A percentile compares a stretch with the other conserved stretches of the same genome.
phyloP scores from a whole-genome alignment of 176 grass and related monocot species.

The Rhynchospora tenuis region DNA sequence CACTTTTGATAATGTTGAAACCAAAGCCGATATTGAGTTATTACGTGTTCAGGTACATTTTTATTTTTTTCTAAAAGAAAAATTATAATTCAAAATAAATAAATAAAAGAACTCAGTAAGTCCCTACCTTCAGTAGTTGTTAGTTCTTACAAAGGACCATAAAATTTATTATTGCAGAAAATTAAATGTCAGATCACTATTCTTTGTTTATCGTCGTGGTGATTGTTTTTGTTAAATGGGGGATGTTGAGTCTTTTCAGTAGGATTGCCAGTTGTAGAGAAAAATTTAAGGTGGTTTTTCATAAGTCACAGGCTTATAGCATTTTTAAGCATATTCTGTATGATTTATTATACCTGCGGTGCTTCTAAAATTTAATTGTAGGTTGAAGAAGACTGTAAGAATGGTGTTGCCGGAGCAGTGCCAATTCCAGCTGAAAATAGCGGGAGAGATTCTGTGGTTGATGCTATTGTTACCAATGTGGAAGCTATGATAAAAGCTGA shows the following conservation, averaged over 20 bases:
- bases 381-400: conserved; percentile 74
- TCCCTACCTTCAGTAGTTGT: neutral
- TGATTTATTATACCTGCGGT: conserved; percentile 19
- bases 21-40: conserved; percentile 85
- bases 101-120: neutral
- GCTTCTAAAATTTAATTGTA: conserved; percentile 23
- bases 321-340: conserved; percentile 9
- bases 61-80: conserved; percentile 2
- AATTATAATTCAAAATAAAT: neutral
- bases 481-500: conserved; percentile 95
- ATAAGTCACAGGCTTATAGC: neutral
- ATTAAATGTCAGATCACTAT: neutral
- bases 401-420: conserved; percentile 51
- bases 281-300: conserved; percentile 8
- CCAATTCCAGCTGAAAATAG: conserved; percentile 56
- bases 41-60: conserved; percentile 72
- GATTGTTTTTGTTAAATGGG: neutral
- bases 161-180: neutral
- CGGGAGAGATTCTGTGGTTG: conserved; percentile 58
- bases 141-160: neutral
- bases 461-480: conserved; percentile 77
- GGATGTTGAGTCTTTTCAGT: neutral
- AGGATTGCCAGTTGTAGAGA: neutral
- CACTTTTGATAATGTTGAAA: conserved; percentile 71
- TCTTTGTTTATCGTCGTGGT: neutral